A percentile compares a stretch with the other conserved stretches of the same genome.
Evolutionary conservation across 2,329 filamentous ascomycete genomes (phyloP).

Genomic region (Colletotrichum nymphaeae): DNA sequence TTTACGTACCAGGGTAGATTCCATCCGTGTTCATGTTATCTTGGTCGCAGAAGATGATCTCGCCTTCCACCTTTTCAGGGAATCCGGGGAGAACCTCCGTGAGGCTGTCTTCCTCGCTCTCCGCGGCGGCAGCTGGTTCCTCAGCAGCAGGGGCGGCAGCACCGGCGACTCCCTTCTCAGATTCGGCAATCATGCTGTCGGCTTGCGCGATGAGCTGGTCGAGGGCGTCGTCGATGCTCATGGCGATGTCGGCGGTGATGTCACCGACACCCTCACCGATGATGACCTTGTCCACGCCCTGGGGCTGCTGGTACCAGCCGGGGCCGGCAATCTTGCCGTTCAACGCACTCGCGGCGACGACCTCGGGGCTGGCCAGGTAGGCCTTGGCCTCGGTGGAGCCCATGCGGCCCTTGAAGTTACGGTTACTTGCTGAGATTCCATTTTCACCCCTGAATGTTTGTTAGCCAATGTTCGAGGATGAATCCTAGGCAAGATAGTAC

Average conservation of each 20-base stretch:
- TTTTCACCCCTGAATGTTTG: conserved; percentile 72
- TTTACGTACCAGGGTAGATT: conserved; percentile 79
- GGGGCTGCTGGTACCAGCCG: conserved; percentile 80
- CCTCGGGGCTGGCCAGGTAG: conserved; percentile 89
- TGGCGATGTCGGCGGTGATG: conserved; percentile 70
- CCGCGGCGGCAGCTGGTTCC: conserved; percentile 35
- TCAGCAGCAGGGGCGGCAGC: conserved; percentile 44
- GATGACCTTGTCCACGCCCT: conserved; percentile 73
- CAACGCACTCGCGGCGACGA: conserved; percentile 90
- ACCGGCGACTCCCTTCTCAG: conserved; percentile 58
- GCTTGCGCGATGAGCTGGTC: conserved; percentile 77
- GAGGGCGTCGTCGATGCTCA: conserved; percentile 76
- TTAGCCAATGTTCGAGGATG: neutral
- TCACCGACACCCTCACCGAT: conserved; percentile 79
- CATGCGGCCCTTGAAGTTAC: conserved; percentile 95
- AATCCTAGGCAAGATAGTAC: neutral
- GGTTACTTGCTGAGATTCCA: conserved; percentile 84
- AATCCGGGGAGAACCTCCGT: conserved; percentile 88
- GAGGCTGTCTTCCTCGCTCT: conserved; percentile 49
- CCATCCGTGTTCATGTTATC: conserved; percentile 90
- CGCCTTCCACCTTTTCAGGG: conserved; percentile 82
- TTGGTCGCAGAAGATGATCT: conserved; percentile 88
- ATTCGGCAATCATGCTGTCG: conserved; percentile 69
- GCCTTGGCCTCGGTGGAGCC: conserved; percentile 82
- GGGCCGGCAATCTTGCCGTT: conserved; percentile 79